phyloP scores from a whole-genome alignment of 2,329 filamentous ascomycete genomes.

The Didymellaceae sp. region DNA sequence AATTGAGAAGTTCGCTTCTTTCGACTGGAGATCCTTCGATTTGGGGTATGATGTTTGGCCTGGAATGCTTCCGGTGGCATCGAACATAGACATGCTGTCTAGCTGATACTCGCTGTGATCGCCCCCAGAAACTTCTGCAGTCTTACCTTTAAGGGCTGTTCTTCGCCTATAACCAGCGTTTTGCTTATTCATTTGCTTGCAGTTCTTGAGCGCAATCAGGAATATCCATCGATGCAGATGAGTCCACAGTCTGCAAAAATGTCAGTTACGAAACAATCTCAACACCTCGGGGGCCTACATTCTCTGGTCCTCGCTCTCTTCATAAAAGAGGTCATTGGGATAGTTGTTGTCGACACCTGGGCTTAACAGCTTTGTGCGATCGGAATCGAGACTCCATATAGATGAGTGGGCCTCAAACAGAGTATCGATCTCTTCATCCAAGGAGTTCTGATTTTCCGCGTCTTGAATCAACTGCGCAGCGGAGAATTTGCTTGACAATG shows the following conservation, averaged over 20 bases:
- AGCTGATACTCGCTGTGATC: neutral
- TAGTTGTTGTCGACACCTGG: neutral
- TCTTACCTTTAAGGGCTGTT: neutral
- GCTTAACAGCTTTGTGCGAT: conserved; percentile 2
- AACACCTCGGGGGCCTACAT: neutral
- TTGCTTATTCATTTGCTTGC: neutral
- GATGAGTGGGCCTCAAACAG: conserved; percentile 1
- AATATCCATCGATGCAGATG: conserved; percentile 16
- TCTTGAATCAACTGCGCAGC: neutral
- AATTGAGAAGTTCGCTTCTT: no score
- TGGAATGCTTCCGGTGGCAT: neutral
- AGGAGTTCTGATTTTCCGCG: conserved; percentile 1
- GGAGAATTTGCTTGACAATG: neutral
- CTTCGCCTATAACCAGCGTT: neutral
- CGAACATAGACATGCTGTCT: neutral
- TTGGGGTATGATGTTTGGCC: neutral
- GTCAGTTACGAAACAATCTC: neutral
- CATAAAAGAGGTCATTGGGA: conserved; percentile 7
- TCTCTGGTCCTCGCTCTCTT: conserved; percentile 7
- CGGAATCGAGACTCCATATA: conserved; percentile 9
- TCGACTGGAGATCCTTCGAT: neutral
- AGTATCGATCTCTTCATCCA: conserved; percentile 7
- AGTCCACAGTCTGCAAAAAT: conserved; percentile 1
- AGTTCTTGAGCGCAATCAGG: conserved; percentile 1
- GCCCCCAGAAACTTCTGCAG: neutral